These are phyloP conservation scores for Melaleuca alternifolia DNA, from an alignment of 345 rosid species.

Conservation along the genomic window DNA sequence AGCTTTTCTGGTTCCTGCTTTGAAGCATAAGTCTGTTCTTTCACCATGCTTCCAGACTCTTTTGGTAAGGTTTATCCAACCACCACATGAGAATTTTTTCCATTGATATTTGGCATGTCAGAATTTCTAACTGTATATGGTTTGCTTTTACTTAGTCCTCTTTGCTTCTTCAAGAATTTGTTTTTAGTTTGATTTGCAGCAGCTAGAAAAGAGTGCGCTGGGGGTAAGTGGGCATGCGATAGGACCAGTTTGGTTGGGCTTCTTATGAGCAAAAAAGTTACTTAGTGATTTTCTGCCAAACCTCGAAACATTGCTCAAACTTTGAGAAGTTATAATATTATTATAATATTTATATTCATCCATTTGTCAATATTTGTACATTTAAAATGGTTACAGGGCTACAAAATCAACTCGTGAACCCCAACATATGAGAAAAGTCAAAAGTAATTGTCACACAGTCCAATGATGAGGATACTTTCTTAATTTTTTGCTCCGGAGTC, in stretches of 20 bases:
- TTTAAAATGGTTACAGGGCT: background rate
- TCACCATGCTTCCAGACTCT: constrained; percentile 53
- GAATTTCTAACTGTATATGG: background rate
- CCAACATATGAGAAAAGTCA: background rate
- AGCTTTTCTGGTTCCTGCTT: constrained; percentile 60
- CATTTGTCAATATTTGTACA: background rate
- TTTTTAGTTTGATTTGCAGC: background rate
- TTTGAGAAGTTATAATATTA: background rate
- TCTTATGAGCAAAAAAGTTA: background rate
- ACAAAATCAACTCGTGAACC: background rate
- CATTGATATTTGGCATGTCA: background rate
- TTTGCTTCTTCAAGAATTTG: background rate
- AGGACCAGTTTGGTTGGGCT: background rate
- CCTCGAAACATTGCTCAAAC: background rate
- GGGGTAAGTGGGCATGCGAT: background rate
- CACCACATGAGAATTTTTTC: background rate
- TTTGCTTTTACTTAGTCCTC: background rate
- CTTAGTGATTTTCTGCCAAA: background rate
- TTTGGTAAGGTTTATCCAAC: constrained; percentile 49
- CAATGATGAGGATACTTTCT: background rate
- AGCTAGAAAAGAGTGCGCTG: background rate
- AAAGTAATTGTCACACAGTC: background rate
- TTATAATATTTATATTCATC: background rate
- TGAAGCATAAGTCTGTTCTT: constrained; percentile 73
- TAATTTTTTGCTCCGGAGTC: background rate